Conservation (phyloP, 2,329 filamentous ascomycete genomes). For the Talaromyces sp. region DNA sequence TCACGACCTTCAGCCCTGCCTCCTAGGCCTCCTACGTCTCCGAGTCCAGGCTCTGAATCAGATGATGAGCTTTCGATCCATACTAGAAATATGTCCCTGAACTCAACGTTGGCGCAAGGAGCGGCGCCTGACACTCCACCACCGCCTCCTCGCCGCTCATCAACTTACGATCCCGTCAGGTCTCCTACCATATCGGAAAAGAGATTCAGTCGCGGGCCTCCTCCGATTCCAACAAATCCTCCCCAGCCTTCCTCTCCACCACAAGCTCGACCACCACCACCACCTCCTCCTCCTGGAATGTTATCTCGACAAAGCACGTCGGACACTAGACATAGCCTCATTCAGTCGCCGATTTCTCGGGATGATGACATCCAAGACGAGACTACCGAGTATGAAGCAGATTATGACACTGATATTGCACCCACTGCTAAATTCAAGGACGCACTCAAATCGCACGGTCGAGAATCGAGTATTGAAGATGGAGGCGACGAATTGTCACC, state of each 20-base stretch:
- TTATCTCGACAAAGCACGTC: constrained; percentile 56
- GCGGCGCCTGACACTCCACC: constrained; percentile 31
- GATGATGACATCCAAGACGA: constrained; percentile 67
- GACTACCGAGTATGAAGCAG: constrained; percentile 90
- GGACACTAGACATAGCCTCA: constrained; percentile 42
- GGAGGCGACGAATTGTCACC: constrained; percentile 52
- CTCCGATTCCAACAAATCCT: constrained; percentile 36
- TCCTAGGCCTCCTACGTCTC: constrained; percentile 55
- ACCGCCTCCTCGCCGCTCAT: constrained; percentile 29
- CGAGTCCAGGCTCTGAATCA: constrained; percentile 74
- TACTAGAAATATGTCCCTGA: constrained; percentile 42
- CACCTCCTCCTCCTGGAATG: constrained; percentile 54
- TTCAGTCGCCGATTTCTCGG: constrained; percentile 26
- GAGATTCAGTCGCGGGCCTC: constrained; percentile 40
- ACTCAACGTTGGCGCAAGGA: constrained; percentile 35
- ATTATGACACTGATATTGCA: constrained; percentile 96
- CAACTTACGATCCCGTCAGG: constrained; percentile 31
- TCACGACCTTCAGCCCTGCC: constrained; percentile 39
- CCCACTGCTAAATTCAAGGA: constrained; percentile 93
- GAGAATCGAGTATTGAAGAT: constrained; percentile 71
- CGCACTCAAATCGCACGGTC: constrained; percentile 74
- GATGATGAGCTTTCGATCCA: constrained; percentile 73
- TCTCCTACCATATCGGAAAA: constrained; percentile 33
- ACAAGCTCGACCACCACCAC: constrained; percentile 61
- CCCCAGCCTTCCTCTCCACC: constrained; percentile 37